Conservation (phyloP, 192 early-diverging fungal genomes). For the Rhizophagus sp. region DNA sequence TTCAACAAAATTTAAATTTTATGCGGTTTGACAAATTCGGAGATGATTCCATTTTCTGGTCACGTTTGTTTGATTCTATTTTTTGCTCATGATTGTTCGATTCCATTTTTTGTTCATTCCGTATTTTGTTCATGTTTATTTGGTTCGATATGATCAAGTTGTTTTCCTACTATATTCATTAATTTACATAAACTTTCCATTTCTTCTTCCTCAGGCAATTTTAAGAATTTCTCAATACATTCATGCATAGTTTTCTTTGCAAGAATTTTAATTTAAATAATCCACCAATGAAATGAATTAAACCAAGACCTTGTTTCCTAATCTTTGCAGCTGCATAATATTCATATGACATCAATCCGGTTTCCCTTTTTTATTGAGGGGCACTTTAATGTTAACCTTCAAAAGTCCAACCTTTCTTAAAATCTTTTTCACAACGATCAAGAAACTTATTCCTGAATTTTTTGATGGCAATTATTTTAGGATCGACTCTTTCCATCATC, state of each 20-base stretch:
- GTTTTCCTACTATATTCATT: constrained; percentile 83
- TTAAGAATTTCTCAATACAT: constrained; percentile 82
- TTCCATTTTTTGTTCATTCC: too few species aligned
- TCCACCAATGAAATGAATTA: constrained; percentile 94
- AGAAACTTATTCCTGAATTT: constrained; percentile 59
- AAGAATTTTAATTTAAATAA: constrained; percentile 76
- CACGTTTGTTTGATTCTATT: too few species aligned
- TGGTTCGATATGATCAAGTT: constrained; percentile 60
- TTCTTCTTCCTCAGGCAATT: constrained; percentile 91
- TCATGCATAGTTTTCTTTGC: constrained; percentile 93
- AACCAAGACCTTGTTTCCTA: constrained; percentile 92
- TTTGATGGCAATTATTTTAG: constrained; percentile 60
- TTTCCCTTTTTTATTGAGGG: constrained; percentile 56
- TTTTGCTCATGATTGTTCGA: too few species aligned
- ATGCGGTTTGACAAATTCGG: constrained; percentile 78
- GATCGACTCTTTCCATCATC: constrained; percentile 67
- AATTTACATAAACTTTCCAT: constrained; percentile 92
- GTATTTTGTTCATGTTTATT: too few species aligned
- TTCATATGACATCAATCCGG: constrained; percentile 73
- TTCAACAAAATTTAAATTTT: constrained; percentile 56
- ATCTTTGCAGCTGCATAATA: constrained; percentile 86
- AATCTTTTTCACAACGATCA: constrained; percentile 93
- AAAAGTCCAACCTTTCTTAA: constrained; percentile 86
- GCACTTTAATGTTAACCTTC: constrained; percentile 74
- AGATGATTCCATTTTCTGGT: constrained; percentile 91